Conservation (phyloP, 2,329 filamentous ascomycete species). For the Alternaria infectoria region DNA sequence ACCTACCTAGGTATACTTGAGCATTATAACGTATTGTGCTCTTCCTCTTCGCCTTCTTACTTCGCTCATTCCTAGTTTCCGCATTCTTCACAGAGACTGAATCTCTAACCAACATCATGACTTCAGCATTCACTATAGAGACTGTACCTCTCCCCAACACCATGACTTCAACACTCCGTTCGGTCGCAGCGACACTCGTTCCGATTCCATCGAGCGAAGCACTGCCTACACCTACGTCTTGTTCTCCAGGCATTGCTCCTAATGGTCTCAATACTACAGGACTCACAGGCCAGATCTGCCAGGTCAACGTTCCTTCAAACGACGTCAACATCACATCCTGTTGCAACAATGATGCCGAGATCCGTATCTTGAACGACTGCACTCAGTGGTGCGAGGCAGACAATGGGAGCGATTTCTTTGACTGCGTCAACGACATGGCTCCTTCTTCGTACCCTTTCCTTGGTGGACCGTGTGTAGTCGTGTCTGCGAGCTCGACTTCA, state of each 20-base stretch:
- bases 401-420: not conserved
- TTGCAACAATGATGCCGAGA: not conserved
- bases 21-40: not conserved
- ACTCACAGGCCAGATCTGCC: not conserved
- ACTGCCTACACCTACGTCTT: not conserved
- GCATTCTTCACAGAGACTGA: not conserved
- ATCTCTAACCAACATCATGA: not conserved
- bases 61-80: not conserved
- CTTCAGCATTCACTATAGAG: not conserved
- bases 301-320: not conserved
- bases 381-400: not conserved
- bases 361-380: not conserved
- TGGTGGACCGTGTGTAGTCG: not conserved
- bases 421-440: not conserved
- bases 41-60: not conserved
- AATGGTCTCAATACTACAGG: not conserved
- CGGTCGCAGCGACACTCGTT: fast-evolving
- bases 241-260: not conserved
- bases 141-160: not conserved
- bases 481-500: not conserved
- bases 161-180: not conserved
- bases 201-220: not conserved
- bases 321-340: not conserved
- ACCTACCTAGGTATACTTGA: not conserved
- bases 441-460: not conserved